These are phyloP conservation scores for Suillus plorans DNA, from an alignment of 768 basidiomycete genomes.

Conservation along the genomic window DNA sequence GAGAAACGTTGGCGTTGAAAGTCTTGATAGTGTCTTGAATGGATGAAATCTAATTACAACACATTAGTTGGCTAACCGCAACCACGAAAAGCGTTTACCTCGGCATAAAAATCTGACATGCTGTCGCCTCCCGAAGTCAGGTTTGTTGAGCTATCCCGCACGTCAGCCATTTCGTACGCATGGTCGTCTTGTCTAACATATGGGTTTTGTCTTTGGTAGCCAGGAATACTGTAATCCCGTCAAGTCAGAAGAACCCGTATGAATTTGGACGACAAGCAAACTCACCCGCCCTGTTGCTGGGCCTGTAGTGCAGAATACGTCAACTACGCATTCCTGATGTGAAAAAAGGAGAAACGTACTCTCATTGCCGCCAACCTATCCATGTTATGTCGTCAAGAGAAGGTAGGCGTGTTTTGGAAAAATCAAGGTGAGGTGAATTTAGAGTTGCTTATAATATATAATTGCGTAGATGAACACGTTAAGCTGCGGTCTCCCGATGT, in stretches of 20 bases:
- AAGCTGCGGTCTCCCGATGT: background rate
- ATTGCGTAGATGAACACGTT: too few species aligned
- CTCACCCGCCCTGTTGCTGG: conserved; percentile 60
- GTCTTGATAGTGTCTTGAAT: conserved; percentile 68
- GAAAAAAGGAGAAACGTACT: conserved; percentile 39
- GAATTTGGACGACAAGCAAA: conserved; percentile 38
- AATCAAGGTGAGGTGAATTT: background rate
- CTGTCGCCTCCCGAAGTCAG: conserved; percentile 45
- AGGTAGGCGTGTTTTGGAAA: background rate
- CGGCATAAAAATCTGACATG: conserved; percentile 73
- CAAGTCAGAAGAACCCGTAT: conserved; percentile 11
- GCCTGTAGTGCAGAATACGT: conserved; percentile 42
- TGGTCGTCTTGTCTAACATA: conserved; percentile 63
- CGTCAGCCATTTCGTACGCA: conserved; percentile 72
- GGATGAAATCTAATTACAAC: conserved; percentile 58
- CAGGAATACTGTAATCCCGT: conserved; percentile 28
- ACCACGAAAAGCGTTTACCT: conserved; percentile 44
- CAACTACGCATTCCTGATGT: conserved; percentile 4
- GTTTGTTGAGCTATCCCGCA: conserved; percentile 57
- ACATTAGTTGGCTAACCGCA: background rate
- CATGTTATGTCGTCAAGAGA: conserved; percentile 59
- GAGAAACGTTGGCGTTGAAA: conserved; percentile 68
- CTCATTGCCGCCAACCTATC: conserved; percentile 89
- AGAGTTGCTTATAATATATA: background rate
- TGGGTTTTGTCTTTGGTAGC: conserved; percentile 47